Conservation (phyloP, 148 eudicot species). For the Vaccinium darrowii region DNA sequence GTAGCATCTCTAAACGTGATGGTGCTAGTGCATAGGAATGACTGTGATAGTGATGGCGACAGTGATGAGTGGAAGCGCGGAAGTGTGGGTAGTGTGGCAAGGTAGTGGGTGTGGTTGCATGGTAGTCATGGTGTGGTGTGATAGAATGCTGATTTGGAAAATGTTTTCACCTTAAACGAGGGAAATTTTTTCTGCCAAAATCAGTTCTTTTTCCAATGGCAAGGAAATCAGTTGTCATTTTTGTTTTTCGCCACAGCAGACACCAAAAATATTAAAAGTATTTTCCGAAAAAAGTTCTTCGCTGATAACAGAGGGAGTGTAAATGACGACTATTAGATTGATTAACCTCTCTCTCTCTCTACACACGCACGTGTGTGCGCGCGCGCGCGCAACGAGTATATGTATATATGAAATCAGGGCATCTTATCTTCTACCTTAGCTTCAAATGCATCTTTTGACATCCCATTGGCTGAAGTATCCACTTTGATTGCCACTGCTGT, state of each 20-base stretch:
- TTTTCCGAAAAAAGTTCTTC: background rate
- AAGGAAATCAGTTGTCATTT: background rate
- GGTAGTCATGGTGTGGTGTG: background rate
- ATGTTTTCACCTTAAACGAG: background rate
- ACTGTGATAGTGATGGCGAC: background rate
- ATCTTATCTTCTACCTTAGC: slow-evolving; percentile 43
- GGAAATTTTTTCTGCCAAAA: background rate
- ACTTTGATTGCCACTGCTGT: slow-evolving; percentile 48
- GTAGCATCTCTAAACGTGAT: background rate
- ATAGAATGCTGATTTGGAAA: background rate
- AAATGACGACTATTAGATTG: background rate
- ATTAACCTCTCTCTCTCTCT: background rate
- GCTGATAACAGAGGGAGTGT: background rate
- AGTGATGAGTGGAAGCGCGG: background rate
- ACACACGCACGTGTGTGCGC: too few relatives aligned
- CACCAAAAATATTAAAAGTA: background rate
- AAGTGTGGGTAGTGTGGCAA: background rate
- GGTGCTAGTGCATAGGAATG: background rate
- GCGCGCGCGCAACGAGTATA: background rate
- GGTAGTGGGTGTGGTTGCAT: background rate
- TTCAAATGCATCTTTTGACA: slow-evolving; percentile 42
- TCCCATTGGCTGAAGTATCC: slow-evolving; percentile 29
- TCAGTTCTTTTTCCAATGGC: background rate
- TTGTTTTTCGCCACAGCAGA: background rate
- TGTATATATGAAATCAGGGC: background rate